Evolutionary conservation across 2,329 filamentous ascomycete genomes (phyloP).

Genomic region (Curvularia sp.): DNA sequence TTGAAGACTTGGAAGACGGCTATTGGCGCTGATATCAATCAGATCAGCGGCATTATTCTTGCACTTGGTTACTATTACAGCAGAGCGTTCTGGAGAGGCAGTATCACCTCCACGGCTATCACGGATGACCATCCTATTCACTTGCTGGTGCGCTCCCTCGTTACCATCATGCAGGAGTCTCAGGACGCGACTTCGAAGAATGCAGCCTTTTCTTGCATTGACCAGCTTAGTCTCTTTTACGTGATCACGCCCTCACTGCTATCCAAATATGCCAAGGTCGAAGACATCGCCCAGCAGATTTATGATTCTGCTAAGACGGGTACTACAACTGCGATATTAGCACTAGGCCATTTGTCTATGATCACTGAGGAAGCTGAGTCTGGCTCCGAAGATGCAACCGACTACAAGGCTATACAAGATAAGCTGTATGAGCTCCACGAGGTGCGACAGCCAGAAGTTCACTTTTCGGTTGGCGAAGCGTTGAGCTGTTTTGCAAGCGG

Average conservation of each 20-base stretch:
- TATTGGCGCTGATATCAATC: constrained; percentile 66
- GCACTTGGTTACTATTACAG: constrained; percentile 66
- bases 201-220: constrained; percentile 64
- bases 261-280: constrained; percentile 46
- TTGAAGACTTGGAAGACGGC: constrained; percentile 63
- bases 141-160: constrained; percentile 54
- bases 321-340: constrained; percentile 80
- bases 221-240: constrained; percentile 67
- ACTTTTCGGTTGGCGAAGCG: constrained; percentile 90
- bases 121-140: constrained; percentile 50
- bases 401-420: constrained; percentile 66
- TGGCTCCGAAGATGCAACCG: constrained; percentile 40
- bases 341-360: constrained; percentile 78
- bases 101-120: constrained; percentile 23
- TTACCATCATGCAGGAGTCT: constrained; percentile 62
- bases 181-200: constrained; percentile 65
- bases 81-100: constrained; percentile 61
- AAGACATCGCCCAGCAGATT: constrained; percentile 68
- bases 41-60: constrained; percentile 67
- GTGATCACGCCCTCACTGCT: constrained; percentile 57
- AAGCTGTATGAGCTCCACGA: constrained; percentile 81
- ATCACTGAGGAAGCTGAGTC: constrained; percentile 58
- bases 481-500: constrained; percentile 78
- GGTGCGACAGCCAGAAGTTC: constrained; percentile 82
- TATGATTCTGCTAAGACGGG: constrained; percentile 76